Evolutionary conservation across 805 yeast species (phyloP).

Genomic region (Myxozyma lipomycoides): DNA sequence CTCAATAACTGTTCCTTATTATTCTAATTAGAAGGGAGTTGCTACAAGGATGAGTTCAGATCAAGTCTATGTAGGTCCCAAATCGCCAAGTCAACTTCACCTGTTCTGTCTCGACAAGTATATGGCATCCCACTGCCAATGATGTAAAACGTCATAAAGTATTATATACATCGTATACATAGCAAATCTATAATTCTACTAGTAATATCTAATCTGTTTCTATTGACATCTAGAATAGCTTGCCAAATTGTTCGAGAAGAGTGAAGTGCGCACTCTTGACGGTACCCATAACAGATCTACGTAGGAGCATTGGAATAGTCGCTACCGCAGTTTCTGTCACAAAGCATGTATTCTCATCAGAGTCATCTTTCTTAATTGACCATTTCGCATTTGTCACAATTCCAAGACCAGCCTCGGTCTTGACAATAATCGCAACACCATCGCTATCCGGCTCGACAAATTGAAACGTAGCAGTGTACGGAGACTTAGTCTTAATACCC

Average conservation of each 20-base stretch:
- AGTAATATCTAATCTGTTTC: no score
- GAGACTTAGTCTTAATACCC: background rate
- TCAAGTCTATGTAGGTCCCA: no score
- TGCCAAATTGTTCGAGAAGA: background rate
- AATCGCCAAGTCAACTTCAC: no score
- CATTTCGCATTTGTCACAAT: background rate
- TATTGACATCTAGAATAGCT: background rate
- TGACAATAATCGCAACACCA: background rate
- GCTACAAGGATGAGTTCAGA: no score
- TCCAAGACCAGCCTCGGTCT: background rate
- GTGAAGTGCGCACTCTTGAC: background rate
- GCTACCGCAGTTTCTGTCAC: background rate
- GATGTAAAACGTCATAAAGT: no score
- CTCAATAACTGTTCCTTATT: no score
- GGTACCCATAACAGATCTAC: background rate
- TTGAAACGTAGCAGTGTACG: background rate
- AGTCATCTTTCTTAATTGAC: background rate
- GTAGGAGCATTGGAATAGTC: background rate
- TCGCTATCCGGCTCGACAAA: background rate
- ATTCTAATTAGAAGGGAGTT: no score
- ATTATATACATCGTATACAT: no score
- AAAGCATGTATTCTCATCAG: background rate
- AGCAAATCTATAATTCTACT: no score
- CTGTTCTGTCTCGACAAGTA: no score
- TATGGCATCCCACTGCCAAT: no score